Conservation (phyloP, 257 asterid genomes). For the Gynochthodes officinalis region DNA sequence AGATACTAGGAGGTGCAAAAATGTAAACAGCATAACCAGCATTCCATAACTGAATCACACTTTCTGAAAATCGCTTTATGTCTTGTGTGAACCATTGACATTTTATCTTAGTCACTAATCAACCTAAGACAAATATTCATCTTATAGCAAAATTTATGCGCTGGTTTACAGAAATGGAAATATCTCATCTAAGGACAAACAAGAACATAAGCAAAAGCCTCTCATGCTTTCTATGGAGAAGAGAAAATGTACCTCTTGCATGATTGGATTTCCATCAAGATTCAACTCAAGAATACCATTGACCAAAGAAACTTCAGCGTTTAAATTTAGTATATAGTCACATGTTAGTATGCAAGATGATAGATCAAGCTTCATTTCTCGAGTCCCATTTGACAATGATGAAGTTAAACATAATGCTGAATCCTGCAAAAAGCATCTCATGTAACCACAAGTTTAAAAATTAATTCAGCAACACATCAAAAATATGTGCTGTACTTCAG, state of each 20-base stretch:
- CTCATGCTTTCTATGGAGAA: constrained; percentile 12
- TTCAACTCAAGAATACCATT: constrained; percentile 69
- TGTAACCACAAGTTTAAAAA: constrained; percentile 1
- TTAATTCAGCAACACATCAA: constrained; percentile 17
- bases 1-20: not conserved
- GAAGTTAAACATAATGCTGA: constrained; percentile 60
- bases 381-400: constrained; percentile 67
- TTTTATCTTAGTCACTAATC: not conserved
- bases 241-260: constrained; percentile 61
- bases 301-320: constrained; percentile 45
- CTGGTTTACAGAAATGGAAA: not conserved
- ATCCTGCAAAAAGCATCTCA: constrained; percentile 55
- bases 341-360: constrained; percentile 61
- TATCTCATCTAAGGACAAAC: not conserved
- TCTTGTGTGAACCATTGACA: not conserved
- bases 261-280: constrained; percentile 75
- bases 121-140: not conserved
- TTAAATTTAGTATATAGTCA: constrained; percentile 48
- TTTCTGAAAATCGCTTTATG: too few relatives aligned
- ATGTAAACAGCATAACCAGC: not conserved
- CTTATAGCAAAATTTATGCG: too few relatives aligned
- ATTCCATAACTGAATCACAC: not conserved
- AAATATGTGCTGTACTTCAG: constrained; percentile 9
- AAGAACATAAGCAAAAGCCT: not conserved
- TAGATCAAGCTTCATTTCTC: constrained; percentile 76